phyloP scores from a whole-genome alignment of 2,329 filamentous ascomycete species.

The Sclerotinia subarctica region DNA sequence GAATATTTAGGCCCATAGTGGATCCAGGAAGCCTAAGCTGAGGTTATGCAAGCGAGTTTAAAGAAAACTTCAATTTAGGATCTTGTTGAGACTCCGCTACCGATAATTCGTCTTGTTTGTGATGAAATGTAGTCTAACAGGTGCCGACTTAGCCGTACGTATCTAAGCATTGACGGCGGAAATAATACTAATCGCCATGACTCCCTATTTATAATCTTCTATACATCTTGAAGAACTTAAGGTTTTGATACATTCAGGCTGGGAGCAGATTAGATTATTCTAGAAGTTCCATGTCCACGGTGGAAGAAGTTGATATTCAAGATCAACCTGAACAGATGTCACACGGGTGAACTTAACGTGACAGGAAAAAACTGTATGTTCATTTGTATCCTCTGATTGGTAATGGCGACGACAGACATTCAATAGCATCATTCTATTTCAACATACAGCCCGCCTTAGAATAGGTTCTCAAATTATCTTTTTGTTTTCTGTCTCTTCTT shows the following conservation, averaged over 20 bases:
- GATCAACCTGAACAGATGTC: not conserved
- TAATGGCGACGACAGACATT: not conserved
- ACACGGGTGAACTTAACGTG: not conserved
- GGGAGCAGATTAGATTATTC: not conserved
- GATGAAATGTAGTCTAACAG: not conserved
- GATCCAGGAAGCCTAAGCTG: not conserved
- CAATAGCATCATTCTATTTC: not conserved
- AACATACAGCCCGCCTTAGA: not conserved
- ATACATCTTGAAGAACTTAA: not conserved
- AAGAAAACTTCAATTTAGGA: not conserved
- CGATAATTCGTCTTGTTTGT: too few relatives aligned
- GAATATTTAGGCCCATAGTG: not conserved
- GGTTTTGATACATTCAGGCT: not conserved
- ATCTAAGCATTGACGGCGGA: not conserved
- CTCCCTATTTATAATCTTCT: not conserved
- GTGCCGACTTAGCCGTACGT: not conserved
- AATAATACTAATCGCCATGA: not conserved
- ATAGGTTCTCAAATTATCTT: constrained; percentile 1
- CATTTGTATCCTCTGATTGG: not conserved
- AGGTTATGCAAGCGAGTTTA: not conserved
- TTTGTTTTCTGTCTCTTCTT: constrained; percentile 32
- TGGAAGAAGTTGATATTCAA: not conserved
- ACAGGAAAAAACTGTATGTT: not conserved
- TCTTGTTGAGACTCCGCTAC: too few relatives aligned
- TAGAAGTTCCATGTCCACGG: not conserved